These are phyloP conservation scores for Eucalyptus erythrocorys DNA, from an alignment of 345 rosid genomes.

Conservation along the genomic window DNA sequence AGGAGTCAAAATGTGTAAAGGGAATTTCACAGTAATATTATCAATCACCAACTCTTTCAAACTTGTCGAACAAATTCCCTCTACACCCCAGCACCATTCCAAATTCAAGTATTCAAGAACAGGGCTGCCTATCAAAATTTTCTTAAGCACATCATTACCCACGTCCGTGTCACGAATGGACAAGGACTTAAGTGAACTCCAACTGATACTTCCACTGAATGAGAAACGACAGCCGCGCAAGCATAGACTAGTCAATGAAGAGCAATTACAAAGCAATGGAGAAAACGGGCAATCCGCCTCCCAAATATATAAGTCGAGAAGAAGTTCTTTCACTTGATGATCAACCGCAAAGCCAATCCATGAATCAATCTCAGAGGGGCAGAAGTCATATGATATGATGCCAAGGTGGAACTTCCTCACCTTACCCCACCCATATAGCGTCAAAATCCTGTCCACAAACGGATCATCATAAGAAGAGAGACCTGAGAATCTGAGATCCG, in stretches of 20 bases:
- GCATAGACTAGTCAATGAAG: background rate
- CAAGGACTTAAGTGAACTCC: background rate
- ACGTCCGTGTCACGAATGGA: background rate
- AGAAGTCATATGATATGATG: background rate
- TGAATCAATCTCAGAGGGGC: background rate
- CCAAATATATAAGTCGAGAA: background rate
- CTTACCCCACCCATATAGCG: background rate
- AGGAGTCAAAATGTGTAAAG: background rate
- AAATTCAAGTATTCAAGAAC: background rate
- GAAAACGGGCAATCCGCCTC: background rate
- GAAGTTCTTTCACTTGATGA: background rate
- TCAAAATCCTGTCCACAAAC: background rate
- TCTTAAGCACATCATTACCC: background rate
- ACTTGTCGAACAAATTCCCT: background rate
- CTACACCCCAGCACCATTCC: fast-evolving
- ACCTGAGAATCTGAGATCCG: background rate
- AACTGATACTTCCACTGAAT: background rate
- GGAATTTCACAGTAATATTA: fast-evolving
- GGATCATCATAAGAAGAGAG: background rate
- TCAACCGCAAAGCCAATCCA: background rate
- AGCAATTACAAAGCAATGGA: background rate
- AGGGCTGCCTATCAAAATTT: background rate
- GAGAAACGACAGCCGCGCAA: background rate
- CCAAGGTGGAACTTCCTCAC: background rate
- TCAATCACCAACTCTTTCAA: background rate